Evolutionary conservation across 306 rosid species (phyloP), one percentile per base, ranked within the genome.

Genomic region (Dalbergia cultrata): DNA sequence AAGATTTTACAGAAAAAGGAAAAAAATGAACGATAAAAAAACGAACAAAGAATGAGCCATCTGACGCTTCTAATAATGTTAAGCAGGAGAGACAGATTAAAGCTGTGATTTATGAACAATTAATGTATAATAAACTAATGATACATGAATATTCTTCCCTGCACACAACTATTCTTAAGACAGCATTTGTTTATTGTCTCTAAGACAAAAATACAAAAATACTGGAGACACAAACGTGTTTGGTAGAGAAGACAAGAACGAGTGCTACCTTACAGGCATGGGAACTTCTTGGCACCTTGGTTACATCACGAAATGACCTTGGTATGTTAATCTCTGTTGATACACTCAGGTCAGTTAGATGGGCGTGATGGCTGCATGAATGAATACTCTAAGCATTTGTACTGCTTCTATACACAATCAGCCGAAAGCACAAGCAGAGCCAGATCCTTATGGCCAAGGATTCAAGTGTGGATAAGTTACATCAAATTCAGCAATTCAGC

Each of bases 341-440:
- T 26, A 0, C 31, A 37, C 41, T 37, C 41, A 37, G 41, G 41
- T 71, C 74, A 44, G 65, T 60, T 57, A n/a, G 66, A 75, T 10
- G 65, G 76, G 70, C 31, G 73, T 53, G 76, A 77, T 34, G 62
- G 80, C 76, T 10, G 77, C 79, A 21, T 58, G 53, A 74, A 54
- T 37, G 75, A 78, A 66, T 44, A 67, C 58, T 81, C 64, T n/a
- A 12, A 22, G 77, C 74, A 78, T 59, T 59, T 57, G 62, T 14
- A 43, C 85, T 34, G 70, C 82, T 70, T 74, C 60, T 70, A 73
- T 82, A 72, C 85, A 81, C 79, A 75, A 67, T 8, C 45, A 17
- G 39, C 85, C 91, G 88, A 88, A 84, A 93, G 97, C 92, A 77
- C 97, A 88, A 87, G 94, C 90, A 44, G 85, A 68, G 64, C 76